Base-by-base conservation (phyloP, 2,329 filamentous ascomycete genomes). In the Fusarium sp. region DNA sequence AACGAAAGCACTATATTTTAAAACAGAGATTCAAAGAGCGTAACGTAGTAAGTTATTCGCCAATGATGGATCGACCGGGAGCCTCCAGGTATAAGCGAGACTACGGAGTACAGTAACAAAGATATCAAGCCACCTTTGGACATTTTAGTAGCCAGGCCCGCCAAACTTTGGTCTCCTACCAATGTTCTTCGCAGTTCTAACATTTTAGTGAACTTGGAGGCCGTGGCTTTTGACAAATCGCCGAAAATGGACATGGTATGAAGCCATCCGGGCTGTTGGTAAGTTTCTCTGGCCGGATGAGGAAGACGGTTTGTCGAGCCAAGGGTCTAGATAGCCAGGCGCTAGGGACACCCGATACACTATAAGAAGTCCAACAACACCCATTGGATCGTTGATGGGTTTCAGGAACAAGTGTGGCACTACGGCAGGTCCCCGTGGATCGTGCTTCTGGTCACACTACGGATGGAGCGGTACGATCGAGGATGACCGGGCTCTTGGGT, bases 171-270 rank as follows among this genome's bases (percentile, higher is more conserved):
- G 20, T 39, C 27, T 19, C 22, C 30, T 32, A 47, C 11, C 15
- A 25, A n/a, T 35, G 25, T 7, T 15, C 15, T 44, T 35, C 27
- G 15, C 40, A 41, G 14, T 5, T n/a, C 13, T 5, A 32, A 37
- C n/a, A 33, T 30, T 11, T 17, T 15, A 4, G 13, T 19, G n/a
- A 19, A 22, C 22, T 45, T 32, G 10, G 22, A 27, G 37, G 30
- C 20, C 7, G 41, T 62, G 57, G 53, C 41, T 70, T 44, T 43
- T 59, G 57, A 62, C 37, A 45, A 67, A 30, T 40, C 50, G 40
- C 66, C 57, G 57, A 67, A 53, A 67, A 64, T 35, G 57, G 62
- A 27, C 7, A 37, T 58, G 35, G 50, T 23, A 13, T 44, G 52
- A 58, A 50, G 53, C 40, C 54, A 35, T 54, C 39, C 32, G 23